Base-by-base conservation (phyloP, 2,329 filamentous ascomycete genomes). In the Massarina eburnea region DNA sequence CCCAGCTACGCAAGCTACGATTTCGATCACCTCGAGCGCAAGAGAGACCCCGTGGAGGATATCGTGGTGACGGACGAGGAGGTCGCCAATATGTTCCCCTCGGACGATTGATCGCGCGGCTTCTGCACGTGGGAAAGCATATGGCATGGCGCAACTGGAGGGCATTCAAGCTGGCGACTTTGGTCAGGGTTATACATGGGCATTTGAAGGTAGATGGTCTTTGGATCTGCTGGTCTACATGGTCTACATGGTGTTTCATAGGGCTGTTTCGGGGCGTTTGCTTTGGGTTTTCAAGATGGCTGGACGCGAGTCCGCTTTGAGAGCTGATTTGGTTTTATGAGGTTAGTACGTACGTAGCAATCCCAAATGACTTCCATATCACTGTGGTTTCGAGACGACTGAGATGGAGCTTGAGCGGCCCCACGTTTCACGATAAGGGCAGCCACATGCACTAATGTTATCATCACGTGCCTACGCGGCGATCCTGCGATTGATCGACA, bases 41-140 rank as follows among this genome's bases (percentile, higher is more conserved):
- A 82, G 55, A 84, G 84, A 62, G 88, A 91, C 55, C 86, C 87
- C 1, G 86, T 92, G 39, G 77, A 88, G 71, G 88, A 92, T 64
- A 91, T 92, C 55, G 75, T 82, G 45, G 76, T 92, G 45, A 90
- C 80, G 58, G 88, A 92, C 52, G 88, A 91, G 68, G 88, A 92
- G 72, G 50, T 64, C 21, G 58, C 54, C 48, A 63, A 62, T 24
- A 66, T 67, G 61, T 67, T 68, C 34, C 65, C 65, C 8, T 54
- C 53, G 27, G 47, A 6, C 38, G n/a, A 40, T 15, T 19, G 1
- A 18, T 8, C 19, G n/a, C 9, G 14, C 19, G 19, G 14, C 34
- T 19, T 26, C 18, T 27, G n/a, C 40, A 34, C 5, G 3, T 8
- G 9, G 5, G 21, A 29, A 32, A 21, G 39, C 43, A 43, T 44